These are phyloP conservation scores for Saccharomycopsis malanga DNA, from an alignment of 805 yeast genomes.

Conservation along the genomic window DNA sequence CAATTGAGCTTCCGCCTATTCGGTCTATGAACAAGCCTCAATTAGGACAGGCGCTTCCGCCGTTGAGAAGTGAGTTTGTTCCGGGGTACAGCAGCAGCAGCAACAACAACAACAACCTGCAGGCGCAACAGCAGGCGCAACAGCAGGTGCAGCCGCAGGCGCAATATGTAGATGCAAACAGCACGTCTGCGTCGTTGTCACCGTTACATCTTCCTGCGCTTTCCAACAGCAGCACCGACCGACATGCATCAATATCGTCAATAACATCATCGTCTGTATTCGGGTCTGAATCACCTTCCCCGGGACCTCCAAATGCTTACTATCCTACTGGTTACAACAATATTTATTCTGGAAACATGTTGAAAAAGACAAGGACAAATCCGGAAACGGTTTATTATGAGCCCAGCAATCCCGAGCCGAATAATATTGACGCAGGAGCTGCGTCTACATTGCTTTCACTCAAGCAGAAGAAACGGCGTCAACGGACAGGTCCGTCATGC, in stretches of 20 bases:
- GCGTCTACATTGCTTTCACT: neutral
- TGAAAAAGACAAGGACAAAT: neutral
- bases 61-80: neutral
- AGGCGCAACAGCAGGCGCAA: neutral
- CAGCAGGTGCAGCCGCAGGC: neutral
- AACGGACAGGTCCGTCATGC: conserved; percentile 69
- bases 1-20: conserved; percentile 7
- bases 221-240: conserved; percentile 1
- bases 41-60: neutral
- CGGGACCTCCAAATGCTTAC: neutral
- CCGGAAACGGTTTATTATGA: neutral
- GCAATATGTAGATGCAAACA: too few relatives aligned
- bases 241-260: neutral
- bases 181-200: too few relatives aligned
- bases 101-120: neutral
- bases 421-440: neutral
- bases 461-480: conserved; percentile 32
- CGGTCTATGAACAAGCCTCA: neutral
- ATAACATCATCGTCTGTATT: neutral
- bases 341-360: neutral
- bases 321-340: neutral
- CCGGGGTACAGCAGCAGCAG: neutral
- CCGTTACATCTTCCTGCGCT: too few relatives aligned
- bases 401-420: neutral
- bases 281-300: neutral